These are phyloP conservation scores for Claviceps purpurea DNA, from an alignment of 2,329 filamentous ascomycete genomes.

Conservation along the genomic window DNA sequence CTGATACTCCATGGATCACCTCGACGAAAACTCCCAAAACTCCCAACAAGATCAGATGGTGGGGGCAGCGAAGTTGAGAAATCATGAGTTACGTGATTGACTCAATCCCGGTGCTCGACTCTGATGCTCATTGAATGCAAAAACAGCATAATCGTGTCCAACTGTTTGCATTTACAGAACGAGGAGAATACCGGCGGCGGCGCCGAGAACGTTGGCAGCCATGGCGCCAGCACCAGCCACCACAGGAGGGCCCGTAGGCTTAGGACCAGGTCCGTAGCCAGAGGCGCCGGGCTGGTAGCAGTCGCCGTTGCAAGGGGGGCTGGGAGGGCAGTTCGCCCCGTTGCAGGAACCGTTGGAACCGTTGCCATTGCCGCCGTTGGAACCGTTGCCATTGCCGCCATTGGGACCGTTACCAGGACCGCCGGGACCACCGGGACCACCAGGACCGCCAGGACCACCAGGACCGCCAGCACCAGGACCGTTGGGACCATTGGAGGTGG, in stretches of 20 bases:
- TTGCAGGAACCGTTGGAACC: too few relatives aligned
- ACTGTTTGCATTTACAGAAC: constrained; percentile 10
- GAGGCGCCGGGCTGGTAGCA: too few relatives aligned
- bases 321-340: too few relatives aligned
- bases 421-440: background rate
- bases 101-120: too few relatives aligned
- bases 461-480: too few relatives aligned
- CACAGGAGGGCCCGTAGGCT: background rate
- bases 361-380: too few relatives aligned
- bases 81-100: background rate
- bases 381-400: background rate
- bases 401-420: background rate
- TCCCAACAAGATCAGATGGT: background rate
- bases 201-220: constrained; percentile 11
- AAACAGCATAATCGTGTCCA: background rate
- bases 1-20: background rate
- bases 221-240: constrained; percentile 11
- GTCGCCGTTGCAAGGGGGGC: too few relatives aligned
- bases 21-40: background rate
- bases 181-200: constrained; percentile 11
- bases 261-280: too few relatives aligned
- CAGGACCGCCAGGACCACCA: background rate
- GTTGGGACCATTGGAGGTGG: background rate
- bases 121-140: background rate
- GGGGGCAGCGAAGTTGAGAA: background rate